These are phyloP conservation scores for Fraxinus quadrangulata DNA, from an alignment of 257 asterid species.

Conservation along the genomic window DNA sequence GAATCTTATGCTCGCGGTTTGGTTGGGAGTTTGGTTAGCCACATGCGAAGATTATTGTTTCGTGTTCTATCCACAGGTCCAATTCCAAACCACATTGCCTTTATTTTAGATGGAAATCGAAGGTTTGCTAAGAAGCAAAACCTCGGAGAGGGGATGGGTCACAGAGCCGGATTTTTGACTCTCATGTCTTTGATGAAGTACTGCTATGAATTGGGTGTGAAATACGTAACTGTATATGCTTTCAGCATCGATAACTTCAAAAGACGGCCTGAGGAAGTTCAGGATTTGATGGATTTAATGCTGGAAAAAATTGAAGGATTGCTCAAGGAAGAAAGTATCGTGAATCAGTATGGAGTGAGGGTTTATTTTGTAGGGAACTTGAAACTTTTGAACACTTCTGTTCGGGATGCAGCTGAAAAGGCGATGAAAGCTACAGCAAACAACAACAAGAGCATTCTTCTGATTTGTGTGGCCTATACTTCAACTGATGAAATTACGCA, in stretches of 20 bases:
- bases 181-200: slow-evolving; percentile 66
- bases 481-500: slow-evolving; percentile 72
- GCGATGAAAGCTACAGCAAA: slow-evolving; percentile 63
- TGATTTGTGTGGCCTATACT: slow-evolving; percentile 66
- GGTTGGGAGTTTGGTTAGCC: slow-evolving; percentile 40
- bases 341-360: slow-evolving; percentile 63
- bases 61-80: slow-evolving; percentile 59
- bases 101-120: slow-evolving; percentile 78
- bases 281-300: slow-evolving; percentile 70
- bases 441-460: slow-evolving; percentile 42
- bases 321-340: slow-evolving; percentile 53
- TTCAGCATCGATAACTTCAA: slow-evolving; percentile 89
- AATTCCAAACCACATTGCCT: slow-evolving; percentile 65
- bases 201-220: slow-evolving; percentile 69
- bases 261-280: slow-evolving; percentile 64
- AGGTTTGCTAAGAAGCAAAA: slow-evolving; percentile 63
- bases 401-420: slow-evolving; percentile 62
- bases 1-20: slow-evolving; percentile 30
- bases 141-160: slow-evolving; percentile 57
- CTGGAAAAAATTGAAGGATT: slow-evolving; percentile 73
- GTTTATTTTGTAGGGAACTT: slow-evolving; percentile 66
- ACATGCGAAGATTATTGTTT: slow-evolving; percentile 51
- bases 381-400: slow-evolving; percentile 46
- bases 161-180: slow-evolving; percentile 65
- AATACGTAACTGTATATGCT: slow-evolving; percentile 57